Evolutionary conservation across 371 early-diverging fungal genomes (phyloP).

Genomic region (Mucor mucedo): DNA sequence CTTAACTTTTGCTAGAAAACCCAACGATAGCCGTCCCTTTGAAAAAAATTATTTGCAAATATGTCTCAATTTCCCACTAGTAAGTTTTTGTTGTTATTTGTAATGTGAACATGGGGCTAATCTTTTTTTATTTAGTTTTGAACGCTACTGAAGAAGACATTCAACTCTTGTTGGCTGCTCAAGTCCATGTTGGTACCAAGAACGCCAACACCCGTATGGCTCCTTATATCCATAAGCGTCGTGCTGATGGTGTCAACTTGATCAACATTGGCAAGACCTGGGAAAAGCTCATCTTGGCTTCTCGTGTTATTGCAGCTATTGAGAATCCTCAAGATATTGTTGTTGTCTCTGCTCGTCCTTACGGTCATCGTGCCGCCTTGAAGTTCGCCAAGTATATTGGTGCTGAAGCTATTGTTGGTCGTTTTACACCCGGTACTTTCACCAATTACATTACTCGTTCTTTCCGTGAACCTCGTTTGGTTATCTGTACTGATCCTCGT

Average conservation of each 20-base stretch:
- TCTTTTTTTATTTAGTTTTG: constrained; percentile 38
- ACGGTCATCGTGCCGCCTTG: constrained; percentile 98
- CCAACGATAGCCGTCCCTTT: constrained; percentile 36
- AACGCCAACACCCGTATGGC: constrained; percentile 89
- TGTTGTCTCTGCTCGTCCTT: constrained; percentile 95
- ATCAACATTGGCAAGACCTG: constrained; percentile 99
- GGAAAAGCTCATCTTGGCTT: constrained; percentile 99
- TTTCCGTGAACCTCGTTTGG: constrained; percentile 98
- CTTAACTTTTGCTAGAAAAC: constrained; percentile 37
- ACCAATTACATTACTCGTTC: constrained; percentile 99
- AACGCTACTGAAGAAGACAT: constrained; percentile 88
- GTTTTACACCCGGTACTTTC: constrained; percentile 99
- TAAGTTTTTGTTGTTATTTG: constrained; percentile 7
- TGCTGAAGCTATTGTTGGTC: constrained; percentile 97
- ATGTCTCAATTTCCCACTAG: constrained; percentile 37
- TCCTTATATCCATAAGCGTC: constrained; percentile 93
- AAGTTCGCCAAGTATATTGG: constrained; percentile 98
- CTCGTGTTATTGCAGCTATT: constrained; percentile 95
- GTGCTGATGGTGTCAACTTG: constrained; percentile 92
- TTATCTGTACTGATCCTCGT: constrained; percentile 98
- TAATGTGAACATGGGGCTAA: not conserved
- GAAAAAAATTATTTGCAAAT: constrained; percentile 17
- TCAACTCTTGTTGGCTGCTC: constrained; percentile 90
- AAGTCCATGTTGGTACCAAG: constrained; percentile 89
- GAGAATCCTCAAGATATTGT: constrained; percentile 96